A percentile compares a stretch with the other conserved stretches of the same genome.
Conservation (phyloP, 345 rosid species). For the Eutrema heterophyllum region DNA sequence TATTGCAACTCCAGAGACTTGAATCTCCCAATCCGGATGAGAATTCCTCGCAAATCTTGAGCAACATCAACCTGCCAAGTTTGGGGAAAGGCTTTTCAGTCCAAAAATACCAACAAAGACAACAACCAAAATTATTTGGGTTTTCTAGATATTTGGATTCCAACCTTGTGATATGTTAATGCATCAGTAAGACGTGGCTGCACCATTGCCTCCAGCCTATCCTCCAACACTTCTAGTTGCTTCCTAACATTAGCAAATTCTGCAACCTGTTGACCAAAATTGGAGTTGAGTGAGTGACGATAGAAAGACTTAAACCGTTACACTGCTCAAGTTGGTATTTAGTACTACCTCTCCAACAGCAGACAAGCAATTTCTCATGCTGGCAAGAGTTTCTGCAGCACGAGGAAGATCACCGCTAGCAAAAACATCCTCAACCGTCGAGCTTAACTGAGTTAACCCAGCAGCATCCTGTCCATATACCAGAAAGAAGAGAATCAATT, state of each 20-base stretch:
- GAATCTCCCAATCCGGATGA: slow-evolving; percentile 92
- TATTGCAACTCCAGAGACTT: slow-evolving; percentile 83
- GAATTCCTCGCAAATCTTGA: slow-evolving; percentile 91
- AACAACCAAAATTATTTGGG: not conserved
- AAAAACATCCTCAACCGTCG: slow-evolving; percentile 96
- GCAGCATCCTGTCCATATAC: slow-evolving; percentile 75
- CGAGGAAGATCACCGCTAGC: slow-evolving; percentile 97
- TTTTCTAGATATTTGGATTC: not conserved
- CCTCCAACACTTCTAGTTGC: slow-evolving; percentile 95
- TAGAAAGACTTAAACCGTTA: not conserved
- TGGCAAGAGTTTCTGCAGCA: slow-evolving; percentile 98
- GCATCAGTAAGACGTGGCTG: slow-evolving; percentile 98
- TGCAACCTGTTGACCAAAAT: slow-evolving; percentile 59
- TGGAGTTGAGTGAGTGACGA: not conserved
- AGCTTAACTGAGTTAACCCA: slow-evolving; percentile 90
- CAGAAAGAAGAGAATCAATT: not conserved
- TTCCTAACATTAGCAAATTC: slow-evolving; percentile 95
- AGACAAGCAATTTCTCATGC: slow-evolving; percentile 96
- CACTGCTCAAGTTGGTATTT: not conserved
- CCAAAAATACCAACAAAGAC: slow-evolving; percentile 10
- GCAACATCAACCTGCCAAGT: slow-evolving; percentile 73
- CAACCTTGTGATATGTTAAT: slow-evolving; percentile 84
- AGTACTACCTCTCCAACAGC: slow-evolving; percentile 90
- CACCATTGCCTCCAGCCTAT: slow-evolving; percentile 87
- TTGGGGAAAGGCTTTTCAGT: slow-evolving; percentile 4